Conservation (phyloP, 2,329 filamentous ascomycete genomes). For the Trichoderma aggressivum region DNA sequence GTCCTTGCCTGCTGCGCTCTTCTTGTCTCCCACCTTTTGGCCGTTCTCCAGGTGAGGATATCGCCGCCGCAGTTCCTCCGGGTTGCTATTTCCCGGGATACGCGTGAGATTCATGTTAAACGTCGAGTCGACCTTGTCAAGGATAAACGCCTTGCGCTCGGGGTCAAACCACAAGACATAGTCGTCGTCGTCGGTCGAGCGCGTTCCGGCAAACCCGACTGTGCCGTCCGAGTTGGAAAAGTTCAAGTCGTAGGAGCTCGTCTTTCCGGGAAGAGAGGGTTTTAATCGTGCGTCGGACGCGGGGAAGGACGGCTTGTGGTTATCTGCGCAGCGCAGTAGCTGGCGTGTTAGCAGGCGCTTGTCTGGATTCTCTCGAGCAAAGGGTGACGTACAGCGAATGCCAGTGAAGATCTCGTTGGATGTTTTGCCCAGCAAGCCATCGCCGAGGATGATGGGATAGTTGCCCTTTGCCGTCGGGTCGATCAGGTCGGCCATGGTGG, state of each 20-base stretch:
- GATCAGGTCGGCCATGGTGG: conserved; percentile 40
- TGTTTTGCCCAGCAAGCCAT: conserved; percentile 55
- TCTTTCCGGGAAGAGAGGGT: conserved; percentile 46
- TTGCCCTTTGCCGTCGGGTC: conserved; percentile 60
- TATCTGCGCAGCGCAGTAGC: conserved; percentile 43
- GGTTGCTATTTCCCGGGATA: conserved; percentile 62
- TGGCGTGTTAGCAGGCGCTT: conserved; percentile 9
- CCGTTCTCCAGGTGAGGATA: conserved; percentile 60
- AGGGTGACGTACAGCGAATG: conserved; percentile 49
- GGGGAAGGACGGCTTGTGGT: conserved; percentile 56
- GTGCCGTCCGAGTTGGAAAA: conserved; percentile 54
- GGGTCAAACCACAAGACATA: conserved; percentile 75
- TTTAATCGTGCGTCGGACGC: conserved; percentile 51
- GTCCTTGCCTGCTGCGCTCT: conserved; percentile 27
- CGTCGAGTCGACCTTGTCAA: conserved; percentile 77
- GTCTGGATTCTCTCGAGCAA: background rate
- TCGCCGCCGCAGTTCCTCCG: conserved; percentile 60
- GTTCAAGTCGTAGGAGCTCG: conserved; percentile 53
- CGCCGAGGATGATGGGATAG: conserved; percentile 62
- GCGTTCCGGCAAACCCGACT: conserved; percentile 59
- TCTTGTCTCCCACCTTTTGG: conserved; percentile 27
- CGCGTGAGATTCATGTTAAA: conserved; percentile 83
- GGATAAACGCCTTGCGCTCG: conserved; percentile 68
- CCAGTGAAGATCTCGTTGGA: conserved; percentile 58
- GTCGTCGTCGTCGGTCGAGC: conserved; percentile 53